Evolutionary conservation across 805 yeast species (phyloP).

Genomic region (Zygosaccharomyces kombuchaensis): DNA sequence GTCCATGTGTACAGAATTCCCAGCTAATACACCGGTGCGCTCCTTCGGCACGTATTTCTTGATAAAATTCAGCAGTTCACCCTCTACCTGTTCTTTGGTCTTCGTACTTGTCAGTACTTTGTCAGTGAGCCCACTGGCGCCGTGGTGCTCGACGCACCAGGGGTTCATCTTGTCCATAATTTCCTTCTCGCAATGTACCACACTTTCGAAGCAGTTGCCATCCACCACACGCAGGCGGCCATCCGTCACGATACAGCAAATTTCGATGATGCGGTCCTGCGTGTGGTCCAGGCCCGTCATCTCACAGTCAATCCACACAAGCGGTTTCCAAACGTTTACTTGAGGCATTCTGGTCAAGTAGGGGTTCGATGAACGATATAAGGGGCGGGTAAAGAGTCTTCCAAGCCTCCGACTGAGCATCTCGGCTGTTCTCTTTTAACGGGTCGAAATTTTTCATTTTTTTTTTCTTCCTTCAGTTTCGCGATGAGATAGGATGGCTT

Average conservation of each 20-base stretch:
- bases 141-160: constrained; percentile 87
- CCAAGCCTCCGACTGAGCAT: background rate
- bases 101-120: constrained; percentile 55
- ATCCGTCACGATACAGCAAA: constrained; percentile 87
- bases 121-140: constrained; percentile 69
- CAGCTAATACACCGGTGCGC: constrained; percentile 72
- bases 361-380: constrained; percentile 3
- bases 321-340: constrained; percentile 33
- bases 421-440: background rate
- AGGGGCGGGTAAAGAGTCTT: background rate
- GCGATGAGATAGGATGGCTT: background rate
- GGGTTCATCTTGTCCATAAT: constrained; percentile 71
- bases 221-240: constrained; percentile 61
- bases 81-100: constrained; percentile 57
- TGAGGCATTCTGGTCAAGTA: constrained; percentile 4
- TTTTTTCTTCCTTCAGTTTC: background rate
- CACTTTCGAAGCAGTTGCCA: constrained; percentile 70
- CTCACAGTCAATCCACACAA: constrained; percentile 97
- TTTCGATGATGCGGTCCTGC: constrained; percentile 83
- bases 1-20: constrained; percentile 91
- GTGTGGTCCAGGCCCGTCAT: constrained; percentile 92
- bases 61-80: constrained; percentile 60
- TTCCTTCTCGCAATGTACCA: constrained; percentile 61
- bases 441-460: background rate
- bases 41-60: constrained; percentile 47